Base-by-base conservation (phyloP, 768 basidiomycete genomes). In the Termitomyces eurrhizus region DNA sequence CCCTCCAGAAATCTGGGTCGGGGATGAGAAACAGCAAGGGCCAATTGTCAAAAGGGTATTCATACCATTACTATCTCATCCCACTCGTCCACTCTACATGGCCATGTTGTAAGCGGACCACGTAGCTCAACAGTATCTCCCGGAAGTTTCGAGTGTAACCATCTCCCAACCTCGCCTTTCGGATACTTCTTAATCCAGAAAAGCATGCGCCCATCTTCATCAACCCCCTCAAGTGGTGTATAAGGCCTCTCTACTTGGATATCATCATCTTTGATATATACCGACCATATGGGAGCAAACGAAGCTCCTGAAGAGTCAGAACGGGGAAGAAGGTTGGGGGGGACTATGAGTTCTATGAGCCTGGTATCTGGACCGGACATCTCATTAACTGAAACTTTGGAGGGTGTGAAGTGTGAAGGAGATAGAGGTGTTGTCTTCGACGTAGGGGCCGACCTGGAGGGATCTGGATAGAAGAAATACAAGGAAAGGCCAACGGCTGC, bases 201-300 rank as follows among this genome's bases (percentile, higher is more conserved):
- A 41, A 75, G 75, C 78, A 94, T 87, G 50, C 77, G 75, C 0
- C 91, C 90, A 12, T 85, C 69, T 56, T 80, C 74, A 55, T 89
- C 86, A 26, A 92, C 75, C 24, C 92, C 88, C 62, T 85, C 78
- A 52, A 94, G 74, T 4, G 92, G 92, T 5, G 93, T 94, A 68
- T 93, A 94, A 13, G 90, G 86, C 57, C 92, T 74, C 67, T 94
- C 92, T 36, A 93, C 89, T 72, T 93, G 92, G 24, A 94, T 92
- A 65, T 93, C 92, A 63, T 88, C 87, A 69, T 94, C 90, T 69
- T 93, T 94, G 69, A 93, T 77, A 70, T 80, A 93, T 13, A 94
- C 75, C 42, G 90, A 89, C 83, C 86, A 93, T 60, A 92, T 84
- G 33, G 80, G 83, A 61, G 61, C 62, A 58, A 75, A 77, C 29